phyloP scores from a whole-genome alignment of 208 protist genomes.

The Leptomonas pyrrhocoris region DNA sequence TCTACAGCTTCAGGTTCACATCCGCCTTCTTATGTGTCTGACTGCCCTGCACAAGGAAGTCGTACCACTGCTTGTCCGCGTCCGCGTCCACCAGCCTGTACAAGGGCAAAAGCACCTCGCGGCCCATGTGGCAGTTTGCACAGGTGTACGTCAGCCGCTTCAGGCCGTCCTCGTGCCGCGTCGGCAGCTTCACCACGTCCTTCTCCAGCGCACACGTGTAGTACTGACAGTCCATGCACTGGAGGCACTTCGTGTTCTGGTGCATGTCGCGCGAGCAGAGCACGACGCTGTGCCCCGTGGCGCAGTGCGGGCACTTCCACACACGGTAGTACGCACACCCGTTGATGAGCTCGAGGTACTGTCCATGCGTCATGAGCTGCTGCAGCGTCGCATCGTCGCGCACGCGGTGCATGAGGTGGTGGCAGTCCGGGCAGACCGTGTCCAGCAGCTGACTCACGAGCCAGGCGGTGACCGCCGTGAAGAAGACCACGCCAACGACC shows the following conservation, averaged over 20 bases:
- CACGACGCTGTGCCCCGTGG: slow-evolving; percentile 53
- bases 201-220: slow-evolving; percentile 81
- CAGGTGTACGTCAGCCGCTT: slow-evolving; percentile 82
- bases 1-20: slow-evolving; percentile 52
- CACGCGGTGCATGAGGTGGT: slow-evolving; percentile 73
- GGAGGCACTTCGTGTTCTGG: slow-evolving; percentile 77
- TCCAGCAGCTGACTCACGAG: slow-evolving; percentile 75
- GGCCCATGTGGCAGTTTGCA: slow-evolving; percentile 74
- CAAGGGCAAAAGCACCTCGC: slow-evolving; percentile 80
- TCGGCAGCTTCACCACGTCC: slow-evolving; percentile 79
- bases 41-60: slow-evolving; percentile 74
- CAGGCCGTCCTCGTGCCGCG: slow-evolving; percentile 79
- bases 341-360: slow-evolving; percentile 81
- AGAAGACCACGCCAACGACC: slow-evolving; percentile 58
- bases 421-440: slow-evolving; percentile 77
- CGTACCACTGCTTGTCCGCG: slow-evolving; percentile 76
- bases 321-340: slow-evolving; percentile 84
- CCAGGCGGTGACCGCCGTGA: slow-evolving; percentile 60
- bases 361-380: slow-evolving; percentile 64
- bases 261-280: slow-evolving; percentile 83
- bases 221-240: slow-evolving; percentile 89
- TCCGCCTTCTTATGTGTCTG: slow-evolving; percentile 59
- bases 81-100: slow-evolving; percentile 75
- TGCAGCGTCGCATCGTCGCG: slow-evolving; percentile 69
- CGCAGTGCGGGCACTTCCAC: slow-evolving; percentile 79